Conservation (phyloP, 345 rosid species). For the Hibiscus tridactylites region DNA sequence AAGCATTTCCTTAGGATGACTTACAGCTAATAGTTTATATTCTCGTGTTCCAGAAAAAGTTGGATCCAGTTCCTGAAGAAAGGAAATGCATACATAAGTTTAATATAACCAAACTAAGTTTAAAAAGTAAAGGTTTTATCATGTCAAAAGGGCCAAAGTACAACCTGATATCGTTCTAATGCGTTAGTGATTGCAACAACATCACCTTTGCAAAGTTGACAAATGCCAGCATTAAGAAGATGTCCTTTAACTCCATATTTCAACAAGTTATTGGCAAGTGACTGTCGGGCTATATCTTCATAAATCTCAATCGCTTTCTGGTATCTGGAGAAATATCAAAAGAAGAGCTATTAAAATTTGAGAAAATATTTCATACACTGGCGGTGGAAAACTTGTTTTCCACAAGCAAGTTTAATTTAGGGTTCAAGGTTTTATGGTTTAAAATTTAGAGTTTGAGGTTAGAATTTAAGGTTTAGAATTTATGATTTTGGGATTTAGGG, state of each 20-base stretch:
- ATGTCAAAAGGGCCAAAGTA: constrained; percentile 13
- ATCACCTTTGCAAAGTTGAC: constrained; percentile 93
- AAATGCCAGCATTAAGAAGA: constrained; percentile 94
- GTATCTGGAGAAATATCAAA: constrained; percentile 47
- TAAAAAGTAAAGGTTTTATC: not conserved
- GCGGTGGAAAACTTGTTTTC: no score
- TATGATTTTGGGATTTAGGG: no score
- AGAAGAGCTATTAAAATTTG: not conserved
- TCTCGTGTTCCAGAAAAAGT: constrained; percentile 94
- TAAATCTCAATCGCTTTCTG: constrained; percentile 80
- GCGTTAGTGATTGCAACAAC: constrained; percentile 82
- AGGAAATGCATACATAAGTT: constrained; percentile 9
- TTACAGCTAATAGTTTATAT: constrained; percentile 60
- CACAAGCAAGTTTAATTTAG: no score
- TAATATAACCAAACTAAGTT: not conserved
- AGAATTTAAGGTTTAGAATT: no score
- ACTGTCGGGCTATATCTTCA: constrained; percentile 76
- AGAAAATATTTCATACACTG: no score
- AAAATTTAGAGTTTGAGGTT: no score
- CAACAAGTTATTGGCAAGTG: constrained; percentile 71
- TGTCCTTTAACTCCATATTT: constrained; percentile 99
- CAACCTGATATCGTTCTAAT: constrained; percentile 83
- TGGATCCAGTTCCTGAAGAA: constrained; percentile 82
- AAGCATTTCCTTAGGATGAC: constrained; percentile 2
- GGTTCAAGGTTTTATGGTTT: no score